A percentile compares a stretch with the other conserved stretches of the same genome.
These are phyloP conservation scores for Basidioascus undulatus DNA, from an alignment of 768 basidiomycete genomes.

Conservation along the genomic window DNA sequence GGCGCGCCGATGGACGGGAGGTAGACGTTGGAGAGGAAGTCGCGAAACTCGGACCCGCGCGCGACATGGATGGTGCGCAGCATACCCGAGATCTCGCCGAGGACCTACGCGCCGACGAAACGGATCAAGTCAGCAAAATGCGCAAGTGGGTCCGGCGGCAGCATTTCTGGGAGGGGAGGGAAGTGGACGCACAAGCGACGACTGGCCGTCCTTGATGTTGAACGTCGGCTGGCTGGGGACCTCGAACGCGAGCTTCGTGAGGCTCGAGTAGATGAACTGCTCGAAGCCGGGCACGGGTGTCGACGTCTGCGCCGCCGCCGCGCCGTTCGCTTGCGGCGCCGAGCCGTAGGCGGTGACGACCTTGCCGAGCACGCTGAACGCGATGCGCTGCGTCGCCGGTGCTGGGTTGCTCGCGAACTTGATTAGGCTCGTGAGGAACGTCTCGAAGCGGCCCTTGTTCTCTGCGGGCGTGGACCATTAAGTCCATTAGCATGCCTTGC, in stretches of 20 bases:
- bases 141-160: not conserved
- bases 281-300: constrained; percentile 62
- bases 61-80: constrained; percentile 53
- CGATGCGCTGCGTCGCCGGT: constrained; percentile 46
- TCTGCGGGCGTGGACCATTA: constrained; percentile 18
- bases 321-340: constrained; percentile 18
- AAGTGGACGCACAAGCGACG: constrained; percentile 37
- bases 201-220: constrained; percentile 71
- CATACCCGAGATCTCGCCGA: constrained; percentile 69
- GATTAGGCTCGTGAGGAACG: constrained; percentile 48
- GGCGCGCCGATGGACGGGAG: constrained; percentile 81
- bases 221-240: constrained; percentile 56
- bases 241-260: constrained; percentile 59
- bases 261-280: constrained; percentile 62
- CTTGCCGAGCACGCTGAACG: constrained; percentile 43
- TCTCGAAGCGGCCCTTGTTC: constrained; percentile 39
- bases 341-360: constrained; percentile 17
- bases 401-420: constrained; percentile 50
- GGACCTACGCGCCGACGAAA: constrained; percentile 28
- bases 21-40: constrained; percentile 52
- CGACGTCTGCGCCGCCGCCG: constrained; percentile 16
- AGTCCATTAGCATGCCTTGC: constrained; percentile 11
- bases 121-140: not conserved
- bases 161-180: not conserved
- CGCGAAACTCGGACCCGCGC: constrained; percentile 56